phyloP scores from a whole-genome alignment of 1,139 yeast species.

The Saccharomycopsis phalli region DNA sequence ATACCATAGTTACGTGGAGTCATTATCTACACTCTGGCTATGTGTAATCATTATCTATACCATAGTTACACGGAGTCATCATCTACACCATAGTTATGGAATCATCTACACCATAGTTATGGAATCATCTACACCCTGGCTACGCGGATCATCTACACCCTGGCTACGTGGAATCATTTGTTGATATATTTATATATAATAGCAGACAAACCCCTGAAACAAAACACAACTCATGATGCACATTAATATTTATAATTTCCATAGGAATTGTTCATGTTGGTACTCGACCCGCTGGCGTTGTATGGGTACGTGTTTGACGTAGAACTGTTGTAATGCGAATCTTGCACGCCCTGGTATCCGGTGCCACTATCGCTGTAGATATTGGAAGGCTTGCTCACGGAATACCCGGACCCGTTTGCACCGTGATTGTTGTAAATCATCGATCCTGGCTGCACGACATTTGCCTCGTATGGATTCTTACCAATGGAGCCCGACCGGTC shows the following conservation, averaged over 20 bases:
- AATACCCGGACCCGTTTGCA: conserved; percentile 7
- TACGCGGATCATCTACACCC: too few species aligned
- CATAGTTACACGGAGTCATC: too few species aligned
- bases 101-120: too few species aligned
- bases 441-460: conserved; percentile 18
- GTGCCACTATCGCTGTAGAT: conserved; percentile 10
- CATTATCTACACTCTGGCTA: too few species aligned
- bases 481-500: conserved; percentile 8
- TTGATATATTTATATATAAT: too few species aligned
- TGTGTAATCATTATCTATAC: too few species aligned
- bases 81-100: too few species aligned
- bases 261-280: not conserved
- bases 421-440: conserved; percentile 14
- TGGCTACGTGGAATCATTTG: too few species aligned
- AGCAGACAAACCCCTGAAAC: too few species aligned
- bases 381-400: conserved; percentile 12
- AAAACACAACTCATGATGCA: too few species aligned
- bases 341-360: conserved; percentile 15
- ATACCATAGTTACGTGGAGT: too few species aligned
- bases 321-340: not conserved
- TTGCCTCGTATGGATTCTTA: conserved; percentile 1
- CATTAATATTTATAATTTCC: not conserved
- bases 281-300: conserved; percentile 4
- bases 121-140: too few species aligned
- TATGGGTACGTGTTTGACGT: conserved; percentile 1